A percentile compares a stretch with the other conserved stretches of the same genome.
These are phyloP conservation scores for Takakia lepidozioides DNA, from an alignment of 225 moss, liverwort and hornwort genomes.

Conservation along the genomic window DNA sequence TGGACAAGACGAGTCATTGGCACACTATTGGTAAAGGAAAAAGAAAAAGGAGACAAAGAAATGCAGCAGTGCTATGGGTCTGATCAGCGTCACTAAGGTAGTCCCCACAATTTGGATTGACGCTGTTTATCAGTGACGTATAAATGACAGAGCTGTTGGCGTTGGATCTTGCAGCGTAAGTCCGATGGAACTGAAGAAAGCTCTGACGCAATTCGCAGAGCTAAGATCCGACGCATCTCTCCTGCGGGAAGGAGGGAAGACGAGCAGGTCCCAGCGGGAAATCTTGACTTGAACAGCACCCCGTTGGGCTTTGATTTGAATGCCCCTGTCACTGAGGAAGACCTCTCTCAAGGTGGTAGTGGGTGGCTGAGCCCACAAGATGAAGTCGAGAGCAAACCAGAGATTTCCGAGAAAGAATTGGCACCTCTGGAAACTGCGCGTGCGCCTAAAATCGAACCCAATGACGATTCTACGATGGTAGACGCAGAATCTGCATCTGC, in stretches of 20 bases:
- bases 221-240: constrained; percentile 61
- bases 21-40: too few relatives aligned
- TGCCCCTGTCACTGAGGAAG: constrained; percentile 89
- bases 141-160: too few relatives aligned
- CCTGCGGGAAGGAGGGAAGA: constrained; percentile 62
- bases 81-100: too few relatives aligned
- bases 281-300: constrained; percentile 86
- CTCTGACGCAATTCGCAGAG: constrained; percentile 35
- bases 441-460: constrained; percentile 14
- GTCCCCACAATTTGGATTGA: too few relatives aligned
- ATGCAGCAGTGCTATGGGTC: too few relatives aligned
- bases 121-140: too few relatives aligned
- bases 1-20: too few relatives aligned
- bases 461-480: constrained; percentile 20
- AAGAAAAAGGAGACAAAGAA: too few relatives aligned
- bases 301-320: constrained; percentile 94
- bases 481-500: constrained; percentile 24
- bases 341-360: constrained; percentile 56
- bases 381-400: constrained; percentile 52
- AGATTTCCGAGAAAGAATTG: constrained; percentile 23
- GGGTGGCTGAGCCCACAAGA: constrained; percentile 59
- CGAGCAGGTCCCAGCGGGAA: constrained; percentile 66
- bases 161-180: constrained; percentile 26
- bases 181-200: constrained; percentile 49
- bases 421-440: constrained; percentile 12